phyloP scores from a whole-genome alignment of 2,329 filamentous ascomycete genomes.

The Aspergillus sp. region DNA sequence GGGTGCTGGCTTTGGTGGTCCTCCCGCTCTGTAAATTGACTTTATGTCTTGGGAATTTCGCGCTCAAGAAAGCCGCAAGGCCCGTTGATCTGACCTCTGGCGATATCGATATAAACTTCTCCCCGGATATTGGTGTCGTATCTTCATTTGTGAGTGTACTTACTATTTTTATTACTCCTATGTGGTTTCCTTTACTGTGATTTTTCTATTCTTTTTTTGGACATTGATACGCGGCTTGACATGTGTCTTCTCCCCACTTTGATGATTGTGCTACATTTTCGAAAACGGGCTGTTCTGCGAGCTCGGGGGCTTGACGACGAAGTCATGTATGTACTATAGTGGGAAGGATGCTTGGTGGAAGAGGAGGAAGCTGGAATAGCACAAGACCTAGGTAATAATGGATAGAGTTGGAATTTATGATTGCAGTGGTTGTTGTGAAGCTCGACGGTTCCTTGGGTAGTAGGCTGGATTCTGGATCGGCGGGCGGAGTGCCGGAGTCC shows the following conservation, averaged over 20 bases:
- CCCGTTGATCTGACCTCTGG: neutral
- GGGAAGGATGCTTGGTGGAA: neutral
- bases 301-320: neutral
- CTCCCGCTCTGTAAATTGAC: slow-evolving; percentile 37
- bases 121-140: slow-evolving; percentile 1
- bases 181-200: slow-evolving; percentile 18
- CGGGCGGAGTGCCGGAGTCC: slow-evolving; percentile 9
- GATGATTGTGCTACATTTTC: slow-evolving; percentile 18
- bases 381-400: slow-evolving; percentile 15
- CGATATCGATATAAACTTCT: slow-evolving; percentile 1
- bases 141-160: slow-evolving; percentile 16
- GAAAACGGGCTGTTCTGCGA: slow-evolving; percentile 9
- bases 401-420: slow-evolving; percentile 13
- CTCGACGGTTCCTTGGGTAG: neutral
- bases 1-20: slow-evolving; percentile 46
- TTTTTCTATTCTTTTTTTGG: slow-evolving; percentile 22
- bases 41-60: neutral
- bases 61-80: neutral
- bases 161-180: slow-evolving; percentile 23
- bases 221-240: slow-evolving; percentile 20
- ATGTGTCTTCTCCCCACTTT: slow-evolving; percentile 16
- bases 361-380: neutral
- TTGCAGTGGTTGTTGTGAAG: neutral
- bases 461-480: slow-evolving; percentile 9
- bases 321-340: slow-evolving; percentile 23